phyloP scores from a whole-genome alignment of 1,284 basidiomycete genomes.

The Ganoderma meredithae region DNA sequence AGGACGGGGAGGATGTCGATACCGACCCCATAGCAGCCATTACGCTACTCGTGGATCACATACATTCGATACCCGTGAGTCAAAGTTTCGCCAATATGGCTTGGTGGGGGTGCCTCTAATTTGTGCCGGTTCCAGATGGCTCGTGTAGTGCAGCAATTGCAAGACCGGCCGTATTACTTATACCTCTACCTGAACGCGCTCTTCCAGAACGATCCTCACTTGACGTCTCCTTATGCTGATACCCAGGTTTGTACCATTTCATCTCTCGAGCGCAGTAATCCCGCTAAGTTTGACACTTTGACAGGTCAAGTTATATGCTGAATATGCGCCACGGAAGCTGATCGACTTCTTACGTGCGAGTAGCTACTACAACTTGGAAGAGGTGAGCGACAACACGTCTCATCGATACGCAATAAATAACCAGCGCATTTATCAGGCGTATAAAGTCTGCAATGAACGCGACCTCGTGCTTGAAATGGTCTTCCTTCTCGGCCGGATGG shows the following conservation, averaged over 20 bases:
- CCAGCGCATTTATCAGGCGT: slow-evolving; percentile 64
- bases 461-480: slow-evolving; percentile 98
- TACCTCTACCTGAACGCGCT: slow-evolving; percentile 95
- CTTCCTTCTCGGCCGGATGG: slow-evolving; percentile 96
- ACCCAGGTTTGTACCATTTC: slow-evolving; percentile 61
- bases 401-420: too few species aligned
- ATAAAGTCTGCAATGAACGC: slow-evolving; percentile 82
- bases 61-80: slow-evolving; percentile 92
- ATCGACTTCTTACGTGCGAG: slow-evolving; percentile 94
- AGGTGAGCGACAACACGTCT: slow-evolving; percentile 50
- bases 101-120: too few species aligned
- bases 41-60: slow-evolving; percentile 90
- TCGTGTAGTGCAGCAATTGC: slow-evolving; percentile 89
- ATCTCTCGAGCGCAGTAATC: background rate
- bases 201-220: slow-evolving; percentile 86
- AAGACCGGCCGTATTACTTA: slow-evolving; percentile 80
- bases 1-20: slow-evolving; percentile 47
- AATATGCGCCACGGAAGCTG: slow-evolving; percentile 80
- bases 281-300: background rate
- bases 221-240: slow-evolving; percentile 86
- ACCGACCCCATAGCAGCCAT: slow-evolving; percentile 75
- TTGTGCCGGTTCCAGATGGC: slow-evolving; percentile 68
- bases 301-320: slow-evolving; percentile 90
- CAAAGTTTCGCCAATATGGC: too few species aligned
- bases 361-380: slow-evolving; percentile 91